phyloP scores from a whole-genome alignment of 192 early-diverging fungal species.

The Rhizophagus sp. region DNA sequence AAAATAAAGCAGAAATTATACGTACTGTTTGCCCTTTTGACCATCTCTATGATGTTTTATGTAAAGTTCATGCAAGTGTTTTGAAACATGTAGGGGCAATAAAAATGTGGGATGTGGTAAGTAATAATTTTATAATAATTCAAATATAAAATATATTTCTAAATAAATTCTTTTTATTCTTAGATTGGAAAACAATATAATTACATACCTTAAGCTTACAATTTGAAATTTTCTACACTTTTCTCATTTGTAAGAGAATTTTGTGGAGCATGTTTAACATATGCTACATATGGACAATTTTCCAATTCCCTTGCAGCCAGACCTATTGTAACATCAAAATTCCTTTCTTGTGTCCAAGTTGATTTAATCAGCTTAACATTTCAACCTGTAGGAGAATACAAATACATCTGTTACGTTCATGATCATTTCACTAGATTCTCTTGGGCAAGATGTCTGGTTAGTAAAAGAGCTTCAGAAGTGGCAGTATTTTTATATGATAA shows the following conservation, averaged over 20 bases:
- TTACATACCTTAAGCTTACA: not conserved
- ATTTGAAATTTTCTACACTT: no score
- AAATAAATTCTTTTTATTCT: not conserved
- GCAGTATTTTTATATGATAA: not conserved
- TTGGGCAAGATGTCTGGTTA: not conserved
- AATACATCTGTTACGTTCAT: not conserved
- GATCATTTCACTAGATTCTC: constrained; percentile 3
- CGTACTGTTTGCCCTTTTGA: not conserved
- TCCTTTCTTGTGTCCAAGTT: not conserved
- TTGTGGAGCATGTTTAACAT: not conserved
- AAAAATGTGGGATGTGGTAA: not conserved
- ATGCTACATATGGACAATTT: not conserved
- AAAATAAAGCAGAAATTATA: not conserved
- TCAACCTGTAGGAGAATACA: not conserved
- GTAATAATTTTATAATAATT: not conserved
- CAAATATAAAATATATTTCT: not conserved
- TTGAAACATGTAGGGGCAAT: not conserved
- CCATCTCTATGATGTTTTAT: not conserved
- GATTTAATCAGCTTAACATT: not conserved
- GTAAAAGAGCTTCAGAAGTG: not conserved
- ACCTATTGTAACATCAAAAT: not conserved
- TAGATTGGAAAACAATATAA: not conserved
- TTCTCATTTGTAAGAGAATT: not conserved
- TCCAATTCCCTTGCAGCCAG: not conserved
- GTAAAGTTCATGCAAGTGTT: not conserved